Percentiles rank a stretch among this genome's conserved stretches.
Evolutionary conservation across 148 eudicot species (phyloP).

Genomic region (Salicornia ramosissima): DNA sequence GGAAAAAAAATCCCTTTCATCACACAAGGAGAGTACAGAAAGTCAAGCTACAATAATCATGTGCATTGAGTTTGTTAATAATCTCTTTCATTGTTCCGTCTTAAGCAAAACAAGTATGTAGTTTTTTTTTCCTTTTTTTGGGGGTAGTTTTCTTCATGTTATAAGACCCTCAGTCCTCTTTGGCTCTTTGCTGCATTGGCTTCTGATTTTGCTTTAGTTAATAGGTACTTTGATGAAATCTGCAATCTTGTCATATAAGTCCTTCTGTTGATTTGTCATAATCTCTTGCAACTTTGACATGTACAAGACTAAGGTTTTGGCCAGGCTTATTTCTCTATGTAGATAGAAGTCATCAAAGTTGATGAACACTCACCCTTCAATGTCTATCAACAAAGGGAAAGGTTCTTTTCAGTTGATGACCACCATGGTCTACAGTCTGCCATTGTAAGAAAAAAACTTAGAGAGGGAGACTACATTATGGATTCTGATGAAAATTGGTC

Average conservation of each 20-base stretch:
- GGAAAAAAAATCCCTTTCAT: no score
- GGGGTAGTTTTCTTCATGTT: neutral
- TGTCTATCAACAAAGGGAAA: neutral
- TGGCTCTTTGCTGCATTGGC: neutral
- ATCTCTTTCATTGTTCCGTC: no score
- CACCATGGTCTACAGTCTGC: no score
- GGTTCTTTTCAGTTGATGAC: neutral
- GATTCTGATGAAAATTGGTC: no score
- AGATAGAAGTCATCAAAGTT: neutral
- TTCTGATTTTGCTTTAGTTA: neutral
- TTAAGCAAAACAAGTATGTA: no score
- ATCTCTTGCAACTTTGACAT: neutral
- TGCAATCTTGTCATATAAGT: neutral
- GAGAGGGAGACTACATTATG: no score
- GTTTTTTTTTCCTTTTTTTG: no score
- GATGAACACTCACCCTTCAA: neutral
- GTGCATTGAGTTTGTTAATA: no score
- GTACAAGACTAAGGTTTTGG: neutral
- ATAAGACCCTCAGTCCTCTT: neutral
- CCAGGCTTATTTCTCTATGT: neutral
- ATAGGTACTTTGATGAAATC: neutral
- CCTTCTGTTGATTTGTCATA: neutral
- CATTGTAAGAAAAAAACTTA: no score
- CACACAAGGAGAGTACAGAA: no score
- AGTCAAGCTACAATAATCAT: no score